Evolutionary conservation across 805 yeast genomes (phyloP), one percentile per base, ranked within the genome.

Genomic region (Myxozyma geophila): DNA sequence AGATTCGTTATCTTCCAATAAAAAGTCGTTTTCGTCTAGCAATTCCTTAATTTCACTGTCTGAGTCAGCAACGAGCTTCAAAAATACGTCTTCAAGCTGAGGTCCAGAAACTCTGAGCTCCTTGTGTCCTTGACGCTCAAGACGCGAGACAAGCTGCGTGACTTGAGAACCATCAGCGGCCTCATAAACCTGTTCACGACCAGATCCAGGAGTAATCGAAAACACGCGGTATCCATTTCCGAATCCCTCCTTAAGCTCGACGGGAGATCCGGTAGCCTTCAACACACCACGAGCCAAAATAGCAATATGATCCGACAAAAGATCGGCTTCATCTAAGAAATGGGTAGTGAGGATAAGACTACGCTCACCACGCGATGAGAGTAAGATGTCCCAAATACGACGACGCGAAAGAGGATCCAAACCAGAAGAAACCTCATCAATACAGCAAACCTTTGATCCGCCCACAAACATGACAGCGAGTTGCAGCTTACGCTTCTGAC

Each of bases 401-500:
- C 78, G 71, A 21, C 78, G 70, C 41, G 76, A 72, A 9, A 75
- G 49, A 9, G 78, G 78, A 69, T 75, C 78, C 41, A 75, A 64
- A 1, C 78, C 78, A 17, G 78, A 75, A 15, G 78, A 74, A n/a
- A 75, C 78, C 60, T 75, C 78, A 59, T 75, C 78, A 41, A 75
- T 70, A 44, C 76, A 74, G 63, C 78, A 75, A 3, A 75, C 71
- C 54, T 72, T 71, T 33, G 75, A 70, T 1, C 73, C 78, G 21
- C 78, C 78, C 21, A 71, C 73, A 70, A 75, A 74, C 74, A 73
- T 74, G 44, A 75, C 71, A 1, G 78, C 78, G 39, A 75, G 69
- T 56, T 76, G 78, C 21, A 75, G 67, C 58, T 75, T 75, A 40
- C 78, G 67, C 61, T 75, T 74, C 60, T 76, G 78, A 8, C 78